phyloP scores from a whole-genome alignment of 2,329 filamentous ascomycete genomes.

The Talaromyces funiculosus region DNA sequence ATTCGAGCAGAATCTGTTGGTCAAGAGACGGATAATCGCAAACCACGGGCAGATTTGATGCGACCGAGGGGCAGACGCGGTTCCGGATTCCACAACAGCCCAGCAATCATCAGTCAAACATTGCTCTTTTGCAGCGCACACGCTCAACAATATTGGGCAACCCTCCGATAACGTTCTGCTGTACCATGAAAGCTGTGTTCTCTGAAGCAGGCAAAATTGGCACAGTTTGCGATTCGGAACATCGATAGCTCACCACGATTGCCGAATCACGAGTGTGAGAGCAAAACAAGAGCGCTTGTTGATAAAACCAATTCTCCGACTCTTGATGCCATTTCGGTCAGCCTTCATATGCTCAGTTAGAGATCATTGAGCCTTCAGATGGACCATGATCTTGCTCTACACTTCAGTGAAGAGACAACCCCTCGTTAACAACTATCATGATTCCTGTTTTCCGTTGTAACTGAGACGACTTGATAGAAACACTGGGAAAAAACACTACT shows the following conservation, averaged over 20 bases:
- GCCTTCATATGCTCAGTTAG: background rate
- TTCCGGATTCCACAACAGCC: background rate
- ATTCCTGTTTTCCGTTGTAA: background rate
- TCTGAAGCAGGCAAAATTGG: background rate
- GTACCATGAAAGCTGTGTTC: background rate
- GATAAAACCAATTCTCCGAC: background rate
- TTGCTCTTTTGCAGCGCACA: background rate
- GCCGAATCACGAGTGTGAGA: background rate
- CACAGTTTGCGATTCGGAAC: background rate
- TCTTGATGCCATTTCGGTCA: background rate
- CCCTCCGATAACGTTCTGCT: background rate
- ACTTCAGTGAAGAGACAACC: background rate
- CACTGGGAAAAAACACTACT: background rate
- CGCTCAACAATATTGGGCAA: background rate
- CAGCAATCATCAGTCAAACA: background rate
- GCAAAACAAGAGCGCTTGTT: background rate
- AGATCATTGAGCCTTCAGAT: background rate
- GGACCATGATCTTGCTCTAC: background rate
- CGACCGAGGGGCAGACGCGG: background rate
- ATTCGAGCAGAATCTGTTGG: background rate
- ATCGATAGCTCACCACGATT: background rate
- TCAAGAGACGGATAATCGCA: background rate
- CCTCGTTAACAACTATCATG: background rate
- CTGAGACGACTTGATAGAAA: background rate
- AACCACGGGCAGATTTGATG: slow-evolving; percentile 1